These are phyloP conservation scores for Emericellopsis cladophorae DNA, from an alignment of 2,329 filamentous ascomycete species.

Conservation along the genomic window DNA sequence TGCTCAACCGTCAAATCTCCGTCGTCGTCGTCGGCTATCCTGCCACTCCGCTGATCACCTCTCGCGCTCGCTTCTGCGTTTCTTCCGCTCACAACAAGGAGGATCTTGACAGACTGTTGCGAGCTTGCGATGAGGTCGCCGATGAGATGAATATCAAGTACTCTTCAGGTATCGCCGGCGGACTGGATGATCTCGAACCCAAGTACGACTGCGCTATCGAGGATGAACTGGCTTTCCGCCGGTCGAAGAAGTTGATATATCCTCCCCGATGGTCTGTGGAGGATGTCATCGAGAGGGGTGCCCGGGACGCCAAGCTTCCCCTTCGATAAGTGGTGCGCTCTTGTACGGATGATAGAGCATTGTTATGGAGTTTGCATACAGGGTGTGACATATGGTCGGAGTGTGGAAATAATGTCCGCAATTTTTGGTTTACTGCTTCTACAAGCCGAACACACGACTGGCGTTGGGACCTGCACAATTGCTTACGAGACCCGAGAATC, in stretches of 20 bases:
- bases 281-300: conserved; percentile 64
- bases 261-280: conserved; percentile 77
- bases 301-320: conserved; percentile 61
- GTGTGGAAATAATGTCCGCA: too few species aligned
- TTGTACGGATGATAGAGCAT: too few species aligned
- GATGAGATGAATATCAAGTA: conserved; percentile 92
- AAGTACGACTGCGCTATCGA: conserved; percentile 57
- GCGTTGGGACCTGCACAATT: too few species aligned
- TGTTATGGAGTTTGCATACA: too few species aligned
- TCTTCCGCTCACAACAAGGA: conserved; percentile 97
- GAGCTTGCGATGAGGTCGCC: conserved; percentile 85
- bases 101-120: conserved; percentile 79
- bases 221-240: conserved; percentile 57
- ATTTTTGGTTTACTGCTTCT: too few species aligned
- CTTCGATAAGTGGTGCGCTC: conserved; percentile 39
- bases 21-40: conserved; percentile 97
- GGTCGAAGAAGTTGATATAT: conserved; percentile 53
- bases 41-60: conserved; percentile 88
- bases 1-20: conserved; percentile 95
- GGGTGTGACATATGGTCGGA: too few species aligned
- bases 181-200: conserved; percentile 63
- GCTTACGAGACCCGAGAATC: too few species aligned
- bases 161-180: conserved; percentile 89
- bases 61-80: conserved; percentile 89
- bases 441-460: too few species aligned